These are phyloP conservation scores for Vitis hybrid DNA, from an alignment of 177 flowering plant genomes.

Conservation along the genomic window DNA sequence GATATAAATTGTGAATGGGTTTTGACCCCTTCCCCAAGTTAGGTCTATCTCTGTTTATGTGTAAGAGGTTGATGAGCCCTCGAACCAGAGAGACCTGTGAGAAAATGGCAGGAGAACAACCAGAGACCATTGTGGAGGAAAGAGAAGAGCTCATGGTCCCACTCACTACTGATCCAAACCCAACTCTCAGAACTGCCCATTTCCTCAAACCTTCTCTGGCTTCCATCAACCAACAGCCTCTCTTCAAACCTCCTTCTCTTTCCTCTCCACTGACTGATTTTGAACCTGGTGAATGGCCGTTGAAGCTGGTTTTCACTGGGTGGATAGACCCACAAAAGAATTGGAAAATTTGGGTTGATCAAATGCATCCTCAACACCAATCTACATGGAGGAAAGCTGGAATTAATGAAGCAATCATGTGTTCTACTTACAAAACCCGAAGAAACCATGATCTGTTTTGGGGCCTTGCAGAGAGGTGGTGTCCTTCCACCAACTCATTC, in stretches of 20 bases:
- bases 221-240: constrained; percentile 1
- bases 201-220: constrained; percentile 17
- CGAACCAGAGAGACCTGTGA: no score
- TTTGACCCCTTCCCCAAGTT: no score
- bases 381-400: constrained; percentile 21
- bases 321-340: not conserved
- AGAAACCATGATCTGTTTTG: no score
- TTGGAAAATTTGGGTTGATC: constrained; percentile 29
- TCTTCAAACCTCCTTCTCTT: not conserved
- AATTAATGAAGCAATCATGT: no score
- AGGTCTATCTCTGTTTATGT: no score
- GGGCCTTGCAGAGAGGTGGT: no score
- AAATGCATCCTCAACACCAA: constrained; percentile 12
- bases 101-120: not conserved
- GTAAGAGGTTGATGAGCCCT: no score
- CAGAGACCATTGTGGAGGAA: constrained; percentile 6
- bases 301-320: not conserved
- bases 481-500: no score
- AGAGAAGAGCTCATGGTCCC: constrained; percentile 18
- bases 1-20: no score
- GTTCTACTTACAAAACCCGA: no score
- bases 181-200: constrained; percentile 14
- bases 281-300: not conserved
- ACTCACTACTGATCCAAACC: not conserved
- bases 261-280: not conserved